phyloP scores from a whole-genome alignment of 352 stramenopile genomes.

The Pythium chondricola region DNA sequence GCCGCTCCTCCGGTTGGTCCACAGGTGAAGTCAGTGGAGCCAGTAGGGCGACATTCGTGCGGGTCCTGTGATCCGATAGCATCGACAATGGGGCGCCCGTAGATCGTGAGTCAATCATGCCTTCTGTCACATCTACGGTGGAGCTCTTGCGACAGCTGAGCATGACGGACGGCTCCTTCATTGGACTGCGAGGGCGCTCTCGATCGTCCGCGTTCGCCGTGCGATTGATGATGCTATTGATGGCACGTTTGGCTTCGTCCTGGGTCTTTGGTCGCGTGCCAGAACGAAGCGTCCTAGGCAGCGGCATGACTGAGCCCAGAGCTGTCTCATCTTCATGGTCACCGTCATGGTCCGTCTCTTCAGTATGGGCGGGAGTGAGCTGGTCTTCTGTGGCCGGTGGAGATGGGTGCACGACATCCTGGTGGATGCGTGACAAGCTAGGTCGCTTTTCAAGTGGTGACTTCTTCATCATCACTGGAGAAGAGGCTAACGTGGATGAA shows the following conservation, averaged over 20 bases:
- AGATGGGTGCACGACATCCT: slow-evolving; percentile 5
- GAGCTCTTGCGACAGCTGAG: slow-evolving; percentile 15
- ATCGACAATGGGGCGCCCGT: no score
- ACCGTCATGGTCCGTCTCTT: not conserved
- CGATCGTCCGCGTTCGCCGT: not conserved
- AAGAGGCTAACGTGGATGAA: no score
- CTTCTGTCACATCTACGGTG: no score
- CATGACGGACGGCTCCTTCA: slow-evolving; percentile 15
- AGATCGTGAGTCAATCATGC: no score
- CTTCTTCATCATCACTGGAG: not conserved
- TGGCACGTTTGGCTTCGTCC: slow-evolving; percentile 12
- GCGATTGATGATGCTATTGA: slow-evolving; percentile 8
- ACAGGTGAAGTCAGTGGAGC: no score
- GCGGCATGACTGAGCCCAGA: not conserved
- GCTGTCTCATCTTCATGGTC: not conserved
- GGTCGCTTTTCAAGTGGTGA: slow-evolving; percentile 6
- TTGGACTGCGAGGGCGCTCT: not conserved
- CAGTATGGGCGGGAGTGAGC: not conserved
- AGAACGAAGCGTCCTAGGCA: not conserved
- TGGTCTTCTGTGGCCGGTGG: not conserved
- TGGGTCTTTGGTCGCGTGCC: slow-evolving; percentile 5
- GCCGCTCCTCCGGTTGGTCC: no score
- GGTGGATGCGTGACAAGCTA: not conserved
- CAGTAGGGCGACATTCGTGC: no score
- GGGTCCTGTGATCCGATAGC: no score